Base-by-base conservation (phyloP, 495 filamentous ascomycete genomes). In the Penicillium lividum region DNA sequence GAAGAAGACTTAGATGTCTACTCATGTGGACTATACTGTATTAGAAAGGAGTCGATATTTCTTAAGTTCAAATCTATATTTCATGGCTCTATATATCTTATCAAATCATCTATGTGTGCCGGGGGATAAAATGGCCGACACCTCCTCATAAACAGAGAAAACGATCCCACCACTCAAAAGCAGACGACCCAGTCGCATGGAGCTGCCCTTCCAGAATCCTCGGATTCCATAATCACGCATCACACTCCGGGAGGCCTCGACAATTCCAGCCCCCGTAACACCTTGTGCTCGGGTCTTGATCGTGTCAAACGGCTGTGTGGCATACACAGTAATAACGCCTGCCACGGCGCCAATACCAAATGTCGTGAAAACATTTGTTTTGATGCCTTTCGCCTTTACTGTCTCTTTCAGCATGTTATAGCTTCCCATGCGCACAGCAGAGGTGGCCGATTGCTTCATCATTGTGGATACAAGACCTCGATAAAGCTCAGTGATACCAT, bases 381-480 rank as follows among this genome's bases (percentile, higher is more conserved):
- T 58, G 11, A 87, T 68, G 11, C 77, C 67, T 9, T 68, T 67
- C 2, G 47, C 67, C 25, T 75, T 76, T 57, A 80, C 73, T 36
- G 71, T 80, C 60, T 89, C 85, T 65, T 87, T 88, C 31, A 89
- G 75, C 25, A 86, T 83, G 38, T 87, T 87, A 66, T 89, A 89
- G 11, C 79, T 80, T 1, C 86, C 86, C 77, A 89, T 85, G 1
- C 84, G 77, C 34, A 87, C 84, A 0, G 82, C 82, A 0, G 86
- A 87, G 0, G 85, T 85, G 15, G 79, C 80, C 0, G 84, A 80
- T 66, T 89, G 86, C 65, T 89, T 89, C n/a, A 88, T 69, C 0
- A 84, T 87, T 5, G 86, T 89, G 1, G 84, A 81, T 0, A 77
- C 71, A 46, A 85, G 79, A 2, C 86, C 86, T 11, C 80, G 75